These are phyloP conservation scores for Eutypa lata DNA, from an alignment of 2,329 filamentous ascomycete genomes.

Conservation along the genomic window DNA sequence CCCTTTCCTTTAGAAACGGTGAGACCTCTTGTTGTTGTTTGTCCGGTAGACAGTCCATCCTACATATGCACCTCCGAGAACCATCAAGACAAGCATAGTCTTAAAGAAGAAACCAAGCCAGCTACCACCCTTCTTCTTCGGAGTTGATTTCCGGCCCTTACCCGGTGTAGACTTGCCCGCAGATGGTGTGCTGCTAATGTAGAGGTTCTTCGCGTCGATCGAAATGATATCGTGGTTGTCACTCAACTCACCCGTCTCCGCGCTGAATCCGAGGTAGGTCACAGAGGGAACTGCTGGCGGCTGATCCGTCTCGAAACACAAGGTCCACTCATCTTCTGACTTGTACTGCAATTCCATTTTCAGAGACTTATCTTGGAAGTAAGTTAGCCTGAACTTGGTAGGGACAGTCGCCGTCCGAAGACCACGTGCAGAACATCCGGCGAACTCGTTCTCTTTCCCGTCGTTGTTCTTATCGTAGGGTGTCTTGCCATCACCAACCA, in stretches of 20 bases:
- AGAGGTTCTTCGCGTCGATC: conserved; percentile 83
- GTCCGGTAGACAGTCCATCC: conserved; percentile 82
- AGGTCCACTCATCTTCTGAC: conserved; percentile 79
- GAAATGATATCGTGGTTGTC: conserved; percentile 98
- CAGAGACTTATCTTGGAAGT: conserved; percentile 93
- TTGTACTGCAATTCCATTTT: conserved; percentile 94
- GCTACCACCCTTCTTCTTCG: conserved; percentile 45
- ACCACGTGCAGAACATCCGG: conserved; percentile 90
- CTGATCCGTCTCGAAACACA: conserved; percentile 76
- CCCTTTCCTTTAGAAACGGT: conserved; percentile 46
- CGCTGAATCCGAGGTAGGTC: conserved; percentile 72
- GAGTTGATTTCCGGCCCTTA: conserved; percentile 35
- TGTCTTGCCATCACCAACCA: conserved; percentile 89
- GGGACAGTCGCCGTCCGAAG: conserved; percentile 76
- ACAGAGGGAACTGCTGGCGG: conserved; percentile 76
- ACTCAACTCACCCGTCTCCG: conserved; percentile 92
- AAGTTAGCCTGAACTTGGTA: conserved; percentile 85
- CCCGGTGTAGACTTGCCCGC: conserved; percentile 35
- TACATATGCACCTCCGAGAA: conserved; percentile 72
- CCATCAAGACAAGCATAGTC: conserved; percentile 70
- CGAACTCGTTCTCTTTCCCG: conserved; percentile 88
- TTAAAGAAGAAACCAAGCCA: conserved; percentile 73
- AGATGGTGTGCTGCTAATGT: conserved; percentile 56
- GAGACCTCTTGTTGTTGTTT: conserved; percentile 55
- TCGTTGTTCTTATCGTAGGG: conserved; percentile 91